These are phyloP conservation scores for Phyllosticta paracitricarpa DNA, from an alignment of 2,329 filamentous ascomycete species.

Conservation along the genomic window DNA sequence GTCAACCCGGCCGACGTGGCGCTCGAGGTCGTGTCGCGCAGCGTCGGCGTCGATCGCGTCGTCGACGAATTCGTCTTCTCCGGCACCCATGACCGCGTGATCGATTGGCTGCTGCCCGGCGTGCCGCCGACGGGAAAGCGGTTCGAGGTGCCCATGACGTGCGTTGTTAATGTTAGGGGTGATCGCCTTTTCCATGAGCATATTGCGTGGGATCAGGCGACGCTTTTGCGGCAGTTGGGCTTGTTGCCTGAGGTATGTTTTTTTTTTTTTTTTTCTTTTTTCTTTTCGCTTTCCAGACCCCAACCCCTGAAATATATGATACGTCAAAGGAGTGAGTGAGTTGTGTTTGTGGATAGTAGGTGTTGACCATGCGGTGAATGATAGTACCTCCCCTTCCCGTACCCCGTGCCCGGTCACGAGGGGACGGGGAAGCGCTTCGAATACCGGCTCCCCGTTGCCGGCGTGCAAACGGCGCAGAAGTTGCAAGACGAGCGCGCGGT, in stretches of 20 bases:
- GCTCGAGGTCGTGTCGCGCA: constrained; percentile 61
- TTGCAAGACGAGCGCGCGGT: constrained; percentile 40
- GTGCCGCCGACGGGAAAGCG: constrained; percentile 21
- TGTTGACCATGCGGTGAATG: no score
- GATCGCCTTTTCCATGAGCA: constrained; percentile 62
- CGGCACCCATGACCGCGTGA: constrained; percentile 16
- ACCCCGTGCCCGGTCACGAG: constrained; percentile 33
- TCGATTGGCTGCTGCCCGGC: constrained; percentile 27
- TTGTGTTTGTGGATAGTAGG: no score
- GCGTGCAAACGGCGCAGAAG: constrained; percentile 44
- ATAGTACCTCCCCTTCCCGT: constrained; percentile 51
- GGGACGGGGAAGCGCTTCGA: constrained; percentile 39
- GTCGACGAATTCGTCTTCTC: constrained; percentile 29
- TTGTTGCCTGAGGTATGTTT: constrained; percentile 43
- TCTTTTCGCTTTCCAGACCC: background rate
- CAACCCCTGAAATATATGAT: no score
- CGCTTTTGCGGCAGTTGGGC: constrained; percentile 51
- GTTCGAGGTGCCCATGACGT: constrained; percentile 50
- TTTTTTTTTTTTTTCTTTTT: background rate
- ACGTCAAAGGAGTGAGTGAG: no score
- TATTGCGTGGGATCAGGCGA: constrained; percentile 60
- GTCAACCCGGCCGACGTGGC: constrained; percentile 58
- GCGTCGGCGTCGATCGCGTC: constrained; percentile 60
- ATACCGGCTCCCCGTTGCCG: constrained; percentile 52
- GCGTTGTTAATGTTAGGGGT: constrained; percentile 57